Evolutionary conservation across 2,329 filamentous ascomycete species (phyloP), one percentile per base, ranked within the genome.

Genomic region (Ambrosiella beaveri): DNA sequence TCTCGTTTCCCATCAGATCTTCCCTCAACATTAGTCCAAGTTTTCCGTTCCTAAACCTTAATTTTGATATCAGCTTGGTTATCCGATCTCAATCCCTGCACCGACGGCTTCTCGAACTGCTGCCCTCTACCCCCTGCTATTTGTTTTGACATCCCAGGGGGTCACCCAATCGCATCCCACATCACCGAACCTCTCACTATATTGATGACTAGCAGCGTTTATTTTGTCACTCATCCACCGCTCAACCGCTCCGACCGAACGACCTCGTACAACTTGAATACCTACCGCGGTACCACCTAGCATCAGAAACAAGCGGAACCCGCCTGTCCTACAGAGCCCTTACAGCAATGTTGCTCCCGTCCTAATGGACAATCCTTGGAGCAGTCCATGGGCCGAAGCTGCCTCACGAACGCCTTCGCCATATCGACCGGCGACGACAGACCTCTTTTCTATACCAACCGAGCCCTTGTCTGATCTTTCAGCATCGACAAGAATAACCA

Each of bases 291-390:
- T 39, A 7, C 13, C 35, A 8, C 15, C 7, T 11, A 35, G 36
- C 53, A 47, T 13, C 37, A 36, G 19, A 11, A 19, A 37, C n/a
- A 37, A 35, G 36, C 27, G 47, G 9, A 54, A 17, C 36, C 7
- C 36, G 47, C 39, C n/a, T n/a, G 13, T 8, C 47, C 47, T 13
- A 27, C 9, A n/a, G 5, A 51, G 13, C 19, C 8, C 15, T 27
- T 51, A 51, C 47, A 50, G 58, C 58, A 47, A 59, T 59, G 58
- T 54, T 57, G 54, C 54, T 44, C 45, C 38, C 45, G 19, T 41
- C 51, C 50, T 45, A 58, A 81, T 81, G 78, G 78, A 81, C 67
- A 77, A 81, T 77, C 78, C 78, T 64, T 81, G 78, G 78, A 75
- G 75, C 68, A 80, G 77, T 64, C 78, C 78, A 68, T 81, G 78